phyloP scores from a whole-genome alignment of 2,329 filamentous ascomycete genomes.

The Basipetospora chlamydospora region DNA sequence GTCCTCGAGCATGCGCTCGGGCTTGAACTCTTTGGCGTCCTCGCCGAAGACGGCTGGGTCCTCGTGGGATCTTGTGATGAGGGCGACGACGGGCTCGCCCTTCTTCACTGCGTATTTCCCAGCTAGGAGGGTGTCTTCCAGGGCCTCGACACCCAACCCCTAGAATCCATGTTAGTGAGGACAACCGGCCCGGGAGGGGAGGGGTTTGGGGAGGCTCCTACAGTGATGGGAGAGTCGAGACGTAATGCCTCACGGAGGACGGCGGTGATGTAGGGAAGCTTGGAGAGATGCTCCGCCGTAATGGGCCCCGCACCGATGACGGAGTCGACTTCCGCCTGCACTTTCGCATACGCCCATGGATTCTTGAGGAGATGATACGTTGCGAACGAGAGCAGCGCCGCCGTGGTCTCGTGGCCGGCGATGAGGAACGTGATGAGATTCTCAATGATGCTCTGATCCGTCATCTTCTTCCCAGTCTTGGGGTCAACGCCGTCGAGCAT shows the following conservation, averaged over 20 bases:
- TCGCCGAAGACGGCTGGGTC: conserved; percentile 52
- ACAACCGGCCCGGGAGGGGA: no score
- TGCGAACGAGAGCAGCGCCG: conserved; percentile 49
- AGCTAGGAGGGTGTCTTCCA: conserved; percentile 37
- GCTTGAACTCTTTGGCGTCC: conserved; percentile 50
- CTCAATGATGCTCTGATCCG: conserved; percentile 47
- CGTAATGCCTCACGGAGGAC: conserved; percentile 53
- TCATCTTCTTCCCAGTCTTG: conserved; percentile 50
- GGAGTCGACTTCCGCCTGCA: conserved; percentile 52
- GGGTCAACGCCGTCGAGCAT: conserved; percentile 56
- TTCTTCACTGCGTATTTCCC: conserved; percentile 38
- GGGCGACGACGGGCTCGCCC: conserved; percentile 30
- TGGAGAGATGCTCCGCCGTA: conserved; percentile 44
- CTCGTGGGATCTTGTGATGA: conserved; percentile 40
- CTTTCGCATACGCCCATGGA: conserved; percentile 42
- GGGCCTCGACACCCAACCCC: conserved; percentile 36
- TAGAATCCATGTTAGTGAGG: no score
- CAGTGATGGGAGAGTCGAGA: conserved; percentile 39
- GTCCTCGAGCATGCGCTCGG: conserved; percentile 59
- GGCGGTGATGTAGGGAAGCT: conserved; percentile 51
- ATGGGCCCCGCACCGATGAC: conserved; percentile 46
- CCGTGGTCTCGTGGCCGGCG: conserved; percentile 51
- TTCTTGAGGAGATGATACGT: conserved; percentile 52
- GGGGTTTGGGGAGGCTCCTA: no score
- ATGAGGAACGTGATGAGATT: conserved; percentile 63